phyloP scores from a whole-genome alignment of 2,329 filamentous ascomycete genomes.

The Aureobasidium sp. region DNA sequence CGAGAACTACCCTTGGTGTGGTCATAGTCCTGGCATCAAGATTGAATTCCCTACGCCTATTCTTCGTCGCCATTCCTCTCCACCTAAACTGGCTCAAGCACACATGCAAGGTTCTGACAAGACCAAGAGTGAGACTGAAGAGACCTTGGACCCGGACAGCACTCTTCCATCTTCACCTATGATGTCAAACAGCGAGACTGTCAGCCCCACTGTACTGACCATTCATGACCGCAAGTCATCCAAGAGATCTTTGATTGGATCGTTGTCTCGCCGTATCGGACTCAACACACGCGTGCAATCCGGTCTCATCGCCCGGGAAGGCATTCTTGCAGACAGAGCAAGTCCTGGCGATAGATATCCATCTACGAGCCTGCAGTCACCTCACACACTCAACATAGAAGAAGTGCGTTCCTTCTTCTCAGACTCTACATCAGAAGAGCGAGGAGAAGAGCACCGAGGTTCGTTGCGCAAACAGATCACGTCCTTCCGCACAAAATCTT shows the following conservation, averaged over 20 bases:
- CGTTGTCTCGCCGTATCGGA: conserved; percentile 29
- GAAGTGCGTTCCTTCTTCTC: conserved; percentile 39
- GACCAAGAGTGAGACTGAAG: conserved; percentile 3
- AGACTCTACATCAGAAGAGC: conserved; percentile 32
- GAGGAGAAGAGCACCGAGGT: conserved; percentile 21
- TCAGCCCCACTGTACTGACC: conserved; percentile 22
- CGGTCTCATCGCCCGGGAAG: neutral
- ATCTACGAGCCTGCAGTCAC: conserved; percentile 39
- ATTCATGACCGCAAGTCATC: conserved; percentile 28
- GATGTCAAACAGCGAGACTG: conserved; percentile 2
- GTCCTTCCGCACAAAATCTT: conserved; percentile 23
- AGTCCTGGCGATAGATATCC: conserved; percentile 42
- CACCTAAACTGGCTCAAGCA: conserved; percentile 24
- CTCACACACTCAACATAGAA: conserved; percentile 33
- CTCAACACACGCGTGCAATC: conserved; percentile 20
- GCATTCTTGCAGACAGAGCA: conserved; percentile 8
- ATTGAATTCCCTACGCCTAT: conserved; percentile 32
- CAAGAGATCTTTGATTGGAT: conserved; percentile 32
- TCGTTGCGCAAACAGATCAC: conserved; percentile 33
- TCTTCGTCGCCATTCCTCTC: conserved; percentile 26
- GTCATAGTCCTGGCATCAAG: conserved; percentile 31
- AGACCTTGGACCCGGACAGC: conserved; percentile 10
- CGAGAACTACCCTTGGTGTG: conserved; percentile 42
- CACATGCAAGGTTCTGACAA: neutral
- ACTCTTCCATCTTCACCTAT: conserved; percentile 16